Evolutionary conservation across 2,329 filamentous ascomycete genomes (phyloP).

Genomic region (Xylaria sp.): DNA sequence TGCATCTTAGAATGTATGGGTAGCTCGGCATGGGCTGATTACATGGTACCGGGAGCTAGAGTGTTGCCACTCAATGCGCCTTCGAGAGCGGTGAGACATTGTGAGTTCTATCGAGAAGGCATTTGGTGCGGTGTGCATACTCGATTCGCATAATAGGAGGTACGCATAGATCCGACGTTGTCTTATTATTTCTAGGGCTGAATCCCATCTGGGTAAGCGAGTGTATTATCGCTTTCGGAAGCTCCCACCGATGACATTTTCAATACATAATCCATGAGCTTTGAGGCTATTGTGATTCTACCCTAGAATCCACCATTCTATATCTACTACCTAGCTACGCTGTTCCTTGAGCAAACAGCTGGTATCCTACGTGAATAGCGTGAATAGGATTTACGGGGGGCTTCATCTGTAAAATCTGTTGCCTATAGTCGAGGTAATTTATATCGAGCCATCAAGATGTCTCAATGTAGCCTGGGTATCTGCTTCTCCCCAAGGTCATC

Average conservation of each 20-base stretch:
- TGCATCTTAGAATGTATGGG: conserved; percentile 3
- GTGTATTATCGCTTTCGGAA: background rate
- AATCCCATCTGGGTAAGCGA: background rate
- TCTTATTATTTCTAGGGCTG: background rate
- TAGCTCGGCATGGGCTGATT: conserved; percentile 7
- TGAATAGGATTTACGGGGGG: no score
- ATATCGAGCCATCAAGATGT: conserved; percentile 12
- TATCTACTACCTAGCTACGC: background rate
- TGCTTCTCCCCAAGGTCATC: background rate
- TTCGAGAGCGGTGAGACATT: conserved; percentile 25
- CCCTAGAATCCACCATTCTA: background rate
- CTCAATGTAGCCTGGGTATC: background rate
- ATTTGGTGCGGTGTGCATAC: background rate
- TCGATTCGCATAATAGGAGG: background rate
- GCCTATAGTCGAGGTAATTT: background rate
- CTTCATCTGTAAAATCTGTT: background rate
- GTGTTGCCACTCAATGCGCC: conserved; percentile 18
- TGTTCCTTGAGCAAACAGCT: background rate
- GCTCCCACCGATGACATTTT: background rate
- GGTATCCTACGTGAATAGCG: no score
- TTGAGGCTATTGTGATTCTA: background rate
- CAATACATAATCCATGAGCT: background rate
- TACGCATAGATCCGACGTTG: background rate
- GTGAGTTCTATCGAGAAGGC: conserved; percentile 1
- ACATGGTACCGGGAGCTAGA: background rate